A percentile compares a stretch with the other conserved stretches of the same genome.
These are phyloP conservation scores for Theileria parva DNA, from an alignment of 169 alveolate genomes.

Conservation along the genomic window DNA sequence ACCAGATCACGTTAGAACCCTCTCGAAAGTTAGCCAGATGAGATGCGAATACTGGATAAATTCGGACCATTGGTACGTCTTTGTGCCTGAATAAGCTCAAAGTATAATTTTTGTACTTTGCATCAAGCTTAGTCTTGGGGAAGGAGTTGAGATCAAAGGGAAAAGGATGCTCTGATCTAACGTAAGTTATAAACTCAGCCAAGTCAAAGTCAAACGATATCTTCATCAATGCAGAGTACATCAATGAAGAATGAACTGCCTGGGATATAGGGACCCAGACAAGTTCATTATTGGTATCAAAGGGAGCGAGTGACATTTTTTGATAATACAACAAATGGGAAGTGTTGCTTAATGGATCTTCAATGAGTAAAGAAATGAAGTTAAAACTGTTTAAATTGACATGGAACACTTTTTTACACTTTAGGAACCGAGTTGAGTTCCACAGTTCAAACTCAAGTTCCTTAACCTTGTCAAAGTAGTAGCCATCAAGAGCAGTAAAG, in stretches of 20 bases:
- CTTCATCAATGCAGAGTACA: background rate
- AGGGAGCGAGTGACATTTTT: background rate
- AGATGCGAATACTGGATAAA: background rate
- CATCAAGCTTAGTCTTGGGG: background rate
- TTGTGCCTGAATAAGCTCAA: background rate
- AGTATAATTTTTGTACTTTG: background rate
- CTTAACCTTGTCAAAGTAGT: constrained; percentile 11
- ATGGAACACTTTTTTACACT: constrained; percentile 1
- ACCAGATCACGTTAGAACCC: constrained; percentile 7
- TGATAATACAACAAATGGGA: background rate
- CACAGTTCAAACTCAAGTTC: background rate
- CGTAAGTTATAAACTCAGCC: background rate
- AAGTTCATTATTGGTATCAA: background rate
- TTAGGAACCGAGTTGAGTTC: background rate
- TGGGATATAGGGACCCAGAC: background rate
- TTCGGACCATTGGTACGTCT: background rate
- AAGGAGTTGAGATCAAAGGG: background rate
- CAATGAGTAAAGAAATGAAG: background rate
- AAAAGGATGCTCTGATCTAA: background rate
- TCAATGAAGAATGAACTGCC: background rate
- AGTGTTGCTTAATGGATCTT: background rate
- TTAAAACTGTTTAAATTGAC: background rate
- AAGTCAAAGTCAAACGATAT: constrained; percentile 3
- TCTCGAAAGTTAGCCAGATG: constrained; percentile 5
- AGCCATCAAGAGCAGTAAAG: background rate